Base-by-base conservation (phyloP, 345 rosid species). In the Cardamine chenopodiifolia region DNA sequence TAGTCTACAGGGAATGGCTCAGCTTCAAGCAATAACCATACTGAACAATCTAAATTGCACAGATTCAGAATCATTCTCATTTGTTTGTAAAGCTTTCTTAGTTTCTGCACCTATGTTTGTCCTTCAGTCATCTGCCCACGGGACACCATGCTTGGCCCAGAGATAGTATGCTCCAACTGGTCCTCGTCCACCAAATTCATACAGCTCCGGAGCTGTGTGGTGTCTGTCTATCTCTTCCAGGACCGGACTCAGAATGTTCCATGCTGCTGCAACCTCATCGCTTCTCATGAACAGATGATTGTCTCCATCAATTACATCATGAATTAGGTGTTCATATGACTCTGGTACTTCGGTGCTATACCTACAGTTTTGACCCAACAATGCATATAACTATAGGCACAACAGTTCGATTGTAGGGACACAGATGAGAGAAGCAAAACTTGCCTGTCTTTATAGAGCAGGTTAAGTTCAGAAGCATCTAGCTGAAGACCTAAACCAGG, bases 261-360 rank as follows among this genome's bases (percentile, higher is more conserved):
- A 89, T 37, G 90, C 90, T 15, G 88, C 90, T 3, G 88, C 85
- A 34, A 91, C 87, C 87, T 89, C 97, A 45, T 88, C 92, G 28
- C 93, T 90, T 79, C 97, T 87, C 91, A 87, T 73, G 72, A 90
- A 88, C 5, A 87, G 89, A 83, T 89, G 97, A 76, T 80, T 90
- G 76, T 89, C 97, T 29, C 94, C 94, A 65, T 91, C 94, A 26
- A 91, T 77, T 39, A 90, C 94, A 28, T 90, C 94, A 26, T 89
- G 97, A 71, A 89, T 84, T 65, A 89, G 86, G 64, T 87, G 96
- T 75, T 91, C 91, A 8, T 86, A 86, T 28, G 96, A 91, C 72
- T 89, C 96, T 13, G 97, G 97, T 61, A 86, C 79, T 76, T 88
- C 96, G 3, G 34, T 78, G 20, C 52, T 80, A 64, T 87, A 86